Percentiles rank a stretch among this genome's conserved stretches.
Evolutionary conservation across 345 rosid species (phyloP).

Genomic region (Viola odorata): DNA sequence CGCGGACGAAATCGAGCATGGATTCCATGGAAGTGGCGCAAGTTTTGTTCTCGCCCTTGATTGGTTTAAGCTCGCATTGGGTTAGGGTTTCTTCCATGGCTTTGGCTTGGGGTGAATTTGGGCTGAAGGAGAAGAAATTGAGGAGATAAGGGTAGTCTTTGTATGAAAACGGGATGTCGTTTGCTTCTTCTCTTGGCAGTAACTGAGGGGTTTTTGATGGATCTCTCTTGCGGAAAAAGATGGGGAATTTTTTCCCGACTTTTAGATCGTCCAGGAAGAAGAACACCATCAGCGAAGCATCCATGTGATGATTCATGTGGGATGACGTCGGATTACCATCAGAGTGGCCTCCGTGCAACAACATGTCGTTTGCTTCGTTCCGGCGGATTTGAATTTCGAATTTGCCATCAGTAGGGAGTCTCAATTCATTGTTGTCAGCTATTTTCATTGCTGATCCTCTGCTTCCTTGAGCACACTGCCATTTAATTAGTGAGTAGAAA

Average conservation of each 20-base stretch:
- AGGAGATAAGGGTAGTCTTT: slow-evolving; percentile 45
- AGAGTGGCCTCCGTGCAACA: too few species aligned
- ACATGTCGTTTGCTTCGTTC: too few species aligned
- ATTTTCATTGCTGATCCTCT: too few species aligned
- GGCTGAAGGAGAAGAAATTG: slow-evolving; percentile 46
- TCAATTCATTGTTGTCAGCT: too few species aligned
- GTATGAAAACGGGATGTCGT: slow-evolving; percentile 54
- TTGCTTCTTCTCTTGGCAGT: slow-evolving; percentile 52
- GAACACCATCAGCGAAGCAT: slow-evolving; percentile 42
- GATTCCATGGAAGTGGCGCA: slow-evolving; percentile 69
- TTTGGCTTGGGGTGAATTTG: slow-evolving; percentile 55
- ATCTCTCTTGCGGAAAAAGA: slow-evolving; percentile 37
- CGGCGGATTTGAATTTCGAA: too few species aligned
- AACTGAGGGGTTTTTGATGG: slow-evolving; percentile 39
- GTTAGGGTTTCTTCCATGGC: slow-evolving; percentile 53
- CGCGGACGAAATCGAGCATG: slow-evolving; percentile 47
- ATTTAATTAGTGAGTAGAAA: too few species aligned
- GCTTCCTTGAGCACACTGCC: too few species aligned
- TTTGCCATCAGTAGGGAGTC: too few species aligned
- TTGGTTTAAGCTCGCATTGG: slow-evolving; percentile 40
- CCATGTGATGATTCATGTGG: too few species aligned
- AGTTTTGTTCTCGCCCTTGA: slow-evolving; percentile 44
- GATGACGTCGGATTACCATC: too few species aligned
- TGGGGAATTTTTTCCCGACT: slow-evolving; percentile 31
- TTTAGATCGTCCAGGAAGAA: slow-evolving; percentile 45